Base-by-base conservation (phyloP, 257 asterid species). In the Pogostemon cablin region DNA sequence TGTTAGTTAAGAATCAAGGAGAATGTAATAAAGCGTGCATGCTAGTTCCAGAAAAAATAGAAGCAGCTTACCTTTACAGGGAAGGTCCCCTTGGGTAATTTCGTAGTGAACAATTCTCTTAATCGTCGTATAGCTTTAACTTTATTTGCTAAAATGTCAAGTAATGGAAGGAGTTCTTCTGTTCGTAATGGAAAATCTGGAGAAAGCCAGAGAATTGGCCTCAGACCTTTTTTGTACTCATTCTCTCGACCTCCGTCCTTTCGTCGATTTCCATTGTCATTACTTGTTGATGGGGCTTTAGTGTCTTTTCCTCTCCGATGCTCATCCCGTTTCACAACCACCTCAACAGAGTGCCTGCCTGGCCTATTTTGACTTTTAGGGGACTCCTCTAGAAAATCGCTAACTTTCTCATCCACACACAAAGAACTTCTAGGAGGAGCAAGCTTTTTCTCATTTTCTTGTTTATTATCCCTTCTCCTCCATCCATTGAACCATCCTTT, bases 141-240 rank as follows among this genome's bases (percentile, higher is more conserved):
- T 84, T 93, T 93, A 78, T 93, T 91, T 3, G 97, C 98, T 53
- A 93, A 82, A 77, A 93, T 93, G 79, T 93, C 98, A 41, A 93
- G 98, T 80, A 93, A 82, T 8, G 98, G 98, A 50, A 93, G 82
- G 62, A 93, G 86, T 73, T 93, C 97, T 64, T 93, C 98, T 39
- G 96, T 87, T 79, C 77, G 81, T 60, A 93, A 79, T 0, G 95
- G 97, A 76, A 93, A 93, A 79, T 93, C 89, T 2, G 97, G 96
- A 44, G 97, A 87, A 63, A 93, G 96, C 96, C 97, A 93, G 32
- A 93, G 92, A 78, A 87, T 62, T n/a, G 98, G 98, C 86, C 98
- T 93, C 85, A 93, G 80, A 59, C 96, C 97, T 84, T 89, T 93
- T 80, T 93, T 93, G 65, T 93, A 93, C 90, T 91, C 97, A 67